These are phyloP conservation scores for Ceratocystis papillata DNA, from an alignment of 2,329 filamentous ascomycete species.

Conservation along the genomic window DNA sequence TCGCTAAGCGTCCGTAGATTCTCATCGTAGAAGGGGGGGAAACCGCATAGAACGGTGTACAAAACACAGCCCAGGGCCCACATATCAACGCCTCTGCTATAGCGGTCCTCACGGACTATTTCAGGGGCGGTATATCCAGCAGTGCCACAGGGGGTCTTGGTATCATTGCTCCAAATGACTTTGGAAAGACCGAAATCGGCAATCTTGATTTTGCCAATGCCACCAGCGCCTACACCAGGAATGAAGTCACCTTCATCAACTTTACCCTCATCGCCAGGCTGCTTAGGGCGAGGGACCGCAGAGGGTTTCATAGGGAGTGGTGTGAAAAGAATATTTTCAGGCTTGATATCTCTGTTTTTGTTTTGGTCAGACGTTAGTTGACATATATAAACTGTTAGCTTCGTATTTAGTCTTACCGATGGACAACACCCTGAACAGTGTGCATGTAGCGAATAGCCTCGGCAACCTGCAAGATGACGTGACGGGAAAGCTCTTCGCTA, in stretches of 20 bases:
- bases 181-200: constrained; percentile 97
- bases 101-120: constrained; percentile 97
- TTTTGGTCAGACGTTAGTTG: neutral
- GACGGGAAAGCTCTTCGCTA: constrained; percentile 85
- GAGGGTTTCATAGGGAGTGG: constrained; percentile 73
- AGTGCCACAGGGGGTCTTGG: constrained; percentile 98
- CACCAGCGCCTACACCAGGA: constrained; percentile 67
- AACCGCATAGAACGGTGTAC: constrained; percentile 92
- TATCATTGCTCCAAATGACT: constrained; percentile 95
- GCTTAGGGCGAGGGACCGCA: constrained; percentile 66
- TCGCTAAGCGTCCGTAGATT: constrained; percentile 94
- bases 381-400: neutral
- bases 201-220: constrained; percentile 92
- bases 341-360: constrained; percentile 79
- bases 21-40: constrained; percentile 97
- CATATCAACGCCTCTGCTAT: constrained; percentile 99
- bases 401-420: constrained; percentile 58
- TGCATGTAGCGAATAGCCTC: constrained; percentile 84
- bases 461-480: constrained; percentile 93
- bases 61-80: constrained; percentile 95
- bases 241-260: constrained; percentile 92
- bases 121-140: constrained; percentile 97
- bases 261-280: constrained; percentile 91
- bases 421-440: constrained; percentile 88
- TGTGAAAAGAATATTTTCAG: constrained; percentile 90